A percentile compares a stretch with the other conserved stretches of the same genome.
Conservation (phyloP, 495 filamentous ascomycete species). For the Penicillium coprophilum region DNA sequence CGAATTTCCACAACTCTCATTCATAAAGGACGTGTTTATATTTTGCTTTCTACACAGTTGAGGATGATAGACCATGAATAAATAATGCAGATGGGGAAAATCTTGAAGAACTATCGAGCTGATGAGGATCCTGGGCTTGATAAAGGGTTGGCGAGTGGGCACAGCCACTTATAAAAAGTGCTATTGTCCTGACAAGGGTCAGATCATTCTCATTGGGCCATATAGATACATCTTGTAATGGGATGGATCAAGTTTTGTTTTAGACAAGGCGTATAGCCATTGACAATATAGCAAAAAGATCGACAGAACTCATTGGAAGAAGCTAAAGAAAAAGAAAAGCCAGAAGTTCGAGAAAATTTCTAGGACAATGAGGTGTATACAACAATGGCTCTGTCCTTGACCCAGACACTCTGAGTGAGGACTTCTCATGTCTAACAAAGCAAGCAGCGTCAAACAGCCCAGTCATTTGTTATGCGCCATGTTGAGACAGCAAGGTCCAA, state of each 20-base stretch:
- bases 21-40: too few relatives aligned
- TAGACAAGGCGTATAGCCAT: slow-evolving; percentile 45
- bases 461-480: neutral
- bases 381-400: slow-evolving; percentile 6
- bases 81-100: too few relatives aligned
- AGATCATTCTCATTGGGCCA: neutral
- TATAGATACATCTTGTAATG: slow-evolving; percentile 39
- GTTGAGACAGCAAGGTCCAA: slow-evolving; percentile 2
- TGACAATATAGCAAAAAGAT: neutral
- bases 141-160: too few relatives aligned
- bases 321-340: neutral
- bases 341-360: neutral
- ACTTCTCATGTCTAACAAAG: neutral
- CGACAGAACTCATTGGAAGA: neutral
- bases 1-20: neutral
- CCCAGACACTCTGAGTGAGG: neutral
- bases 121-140: too few relatives aligned
- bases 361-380: slow-evolving; percentile 1
- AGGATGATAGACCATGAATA: too few relatives aligned
- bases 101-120: too few relatives aligned
- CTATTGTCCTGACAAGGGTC: neutral
- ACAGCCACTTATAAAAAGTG: neutral
- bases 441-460: neutral
- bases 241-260: slow-evolving; percentile 49
- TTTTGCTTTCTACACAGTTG: too few relatives aligned